A percentile compares a stretch with the other conserved stretches of the same genome.
Evolutionary conservation across 352 stramenopile species (phyloP).

Genomic region (Phytopythium delawarense): DNA sequence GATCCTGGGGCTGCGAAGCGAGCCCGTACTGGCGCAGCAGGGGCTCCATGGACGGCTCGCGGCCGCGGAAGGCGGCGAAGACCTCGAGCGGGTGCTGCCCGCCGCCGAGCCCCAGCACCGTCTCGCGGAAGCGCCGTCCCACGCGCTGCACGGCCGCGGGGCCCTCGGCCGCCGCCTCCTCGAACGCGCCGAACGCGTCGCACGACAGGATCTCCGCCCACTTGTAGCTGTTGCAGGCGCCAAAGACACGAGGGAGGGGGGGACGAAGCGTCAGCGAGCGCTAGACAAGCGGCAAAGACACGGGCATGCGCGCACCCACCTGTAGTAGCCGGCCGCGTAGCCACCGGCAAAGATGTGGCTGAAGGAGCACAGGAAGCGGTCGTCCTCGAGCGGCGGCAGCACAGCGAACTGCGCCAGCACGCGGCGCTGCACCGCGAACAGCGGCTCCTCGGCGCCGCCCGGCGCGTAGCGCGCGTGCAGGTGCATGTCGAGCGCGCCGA

Average conservation of each 20-base stretch:
- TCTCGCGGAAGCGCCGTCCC: constrained; percentile 92
- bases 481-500: constrained; percentile 89
- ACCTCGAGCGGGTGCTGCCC: constrained; percentile 89
- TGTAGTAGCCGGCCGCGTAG: constrained; percentile 98
- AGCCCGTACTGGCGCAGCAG: constrained; percentile 95
- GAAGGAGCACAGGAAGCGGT: constrained; percentile 98
- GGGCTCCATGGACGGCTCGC: constrained; percentile 91
- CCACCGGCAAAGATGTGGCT: constrained; percentile 97
- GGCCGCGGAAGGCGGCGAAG: constrained; percentile 94
- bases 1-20: background rate
- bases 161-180: constrained; percentile 86
- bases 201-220: constrained; percentile 98
- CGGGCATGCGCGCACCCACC: constrained; percentile 52
- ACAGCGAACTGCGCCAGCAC: constrained; percentile 86
- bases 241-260: background rate
- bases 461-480: constrained; percentile 68
- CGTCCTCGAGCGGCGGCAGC: constrained; percentile 88
- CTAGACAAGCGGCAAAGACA: constrained; percentile 1
- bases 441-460: constrained; percentile 74
- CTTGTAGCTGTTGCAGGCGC: constrained; percentile 72
- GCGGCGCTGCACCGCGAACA: constrained; percentile 93
- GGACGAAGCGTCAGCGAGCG: background rate
- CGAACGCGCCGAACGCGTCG: constrained; percentile 97
- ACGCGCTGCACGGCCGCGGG: constrained; percentile 61
- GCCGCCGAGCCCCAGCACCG: constrained; percentile 88